phyloP scores from a whole-genome alignment of 1,139 yeast genomes.

The Scheffersomyces stambukii region DNA sequence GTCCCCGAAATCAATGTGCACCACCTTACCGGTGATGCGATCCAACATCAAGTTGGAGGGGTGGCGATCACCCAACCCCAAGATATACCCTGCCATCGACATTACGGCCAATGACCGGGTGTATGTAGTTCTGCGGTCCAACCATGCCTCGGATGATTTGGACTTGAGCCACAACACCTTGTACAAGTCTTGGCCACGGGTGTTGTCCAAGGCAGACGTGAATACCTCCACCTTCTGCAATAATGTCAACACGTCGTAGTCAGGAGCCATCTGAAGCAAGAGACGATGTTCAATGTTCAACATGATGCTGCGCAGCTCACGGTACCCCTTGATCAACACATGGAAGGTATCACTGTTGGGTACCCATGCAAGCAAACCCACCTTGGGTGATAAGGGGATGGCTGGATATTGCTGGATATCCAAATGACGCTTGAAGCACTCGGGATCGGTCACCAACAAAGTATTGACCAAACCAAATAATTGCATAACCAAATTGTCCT shows the following conservation, averaged over 20 bases:
- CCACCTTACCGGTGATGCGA: conserved; percentile 87
- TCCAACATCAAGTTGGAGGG: conserved; percentile 97
- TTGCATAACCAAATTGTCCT: conserved; percentile 97
- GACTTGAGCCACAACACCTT: conserved; percentile 95
- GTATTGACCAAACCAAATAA: conserved; percentile 94
- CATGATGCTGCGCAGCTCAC: conserved; percentile 86
- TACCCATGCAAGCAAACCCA: conserved; percentile 97
- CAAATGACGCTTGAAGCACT: conserved; percentile 92
- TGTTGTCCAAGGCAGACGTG: conserved; percentile 91
- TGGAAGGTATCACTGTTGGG: conserved; percentile 97
- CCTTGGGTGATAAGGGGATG: conserved; percentile 91
- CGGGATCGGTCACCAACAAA: conserved; percentile 82
- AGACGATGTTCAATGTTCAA: conserved; percentile 91
- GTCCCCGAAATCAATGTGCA: conserved; percentile 98
- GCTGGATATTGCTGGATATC: conserved; percentile 91
- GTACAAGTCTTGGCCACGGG: conserved; percentile 93
- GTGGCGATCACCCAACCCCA: conserved; percentile 96
- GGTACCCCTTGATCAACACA: conserved; percentile 82
- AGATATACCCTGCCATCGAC: conserved; percentile 97
- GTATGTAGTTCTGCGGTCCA: conserved; percentile 93
- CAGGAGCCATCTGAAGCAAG: conserved; percentile 98
- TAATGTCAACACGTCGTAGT: conserved; percentile 83
- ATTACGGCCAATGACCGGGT: conserved; percentile 94
- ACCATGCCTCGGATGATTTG: conserved; percentile 95
- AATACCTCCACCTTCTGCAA: conserved; percentile 94